Conservation (phyloP, 1,284 basidiomycete genomes). For the Boletus mariae region DNA sequence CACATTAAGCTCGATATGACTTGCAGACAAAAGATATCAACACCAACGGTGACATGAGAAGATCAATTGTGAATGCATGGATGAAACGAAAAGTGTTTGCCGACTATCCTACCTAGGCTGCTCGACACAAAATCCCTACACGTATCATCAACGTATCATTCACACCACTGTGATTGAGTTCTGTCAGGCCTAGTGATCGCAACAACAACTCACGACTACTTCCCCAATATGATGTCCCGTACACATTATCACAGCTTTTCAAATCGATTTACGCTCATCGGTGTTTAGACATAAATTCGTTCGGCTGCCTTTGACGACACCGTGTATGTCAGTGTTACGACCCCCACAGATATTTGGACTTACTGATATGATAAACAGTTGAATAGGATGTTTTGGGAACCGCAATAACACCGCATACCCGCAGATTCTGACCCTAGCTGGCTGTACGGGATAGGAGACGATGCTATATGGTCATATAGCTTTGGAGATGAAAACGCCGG, state of each 20-base stretch:
- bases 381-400: neutral
- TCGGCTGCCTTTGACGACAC: neutral
- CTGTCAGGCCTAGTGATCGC: neutral
- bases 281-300: neutral
- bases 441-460: neutral
- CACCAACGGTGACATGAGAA: conserved; percentile 6
- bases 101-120: neutral
- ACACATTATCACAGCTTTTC: neutral
- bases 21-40: neutral
- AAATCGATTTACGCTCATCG: neutral
- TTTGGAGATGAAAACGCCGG: neutral
- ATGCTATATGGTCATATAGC: neutral
- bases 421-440: neutral
- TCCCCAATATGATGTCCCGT: neutral
- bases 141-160: neutral
- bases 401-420: conserved; percentile 12
- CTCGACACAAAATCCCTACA: neutral
- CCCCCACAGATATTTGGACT: neutral
- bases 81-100: neutral
- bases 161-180: neutral
- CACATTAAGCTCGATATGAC: conserved; percentile 14
- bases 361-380: neutral
- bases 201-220: neutral
- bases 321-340: neutral
- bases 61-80: neutral